Evolutionary conservation across 768 basidiomycete genomes (phyloP), one percentile per base, ranked within the genome.

Genomic region (Agaricus sinodeliciosus): DNA sequence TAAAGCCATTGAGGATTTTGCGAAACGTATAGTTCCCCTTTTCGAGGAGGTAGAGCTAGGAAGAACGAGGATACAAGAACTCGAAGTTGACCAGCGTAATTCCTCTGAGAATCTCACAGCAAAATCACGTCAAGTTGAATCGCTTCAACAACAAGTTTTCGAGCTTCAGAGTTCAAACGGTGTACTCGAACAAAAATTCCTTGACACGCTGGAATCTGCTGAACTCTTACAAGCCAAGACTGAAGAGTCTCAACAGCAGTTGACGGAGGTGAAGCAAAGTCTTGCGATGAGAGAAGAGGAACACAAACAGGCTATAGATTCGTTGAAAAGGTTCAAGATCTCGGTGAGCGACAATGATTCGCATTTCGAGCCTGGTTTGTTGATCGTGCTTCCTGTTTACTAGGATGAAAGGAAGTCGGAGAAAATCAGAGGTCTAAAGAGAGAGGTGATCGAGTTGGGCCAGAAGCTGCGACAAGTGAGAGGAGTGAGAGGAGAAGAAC

Each of bases 1-100:
- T n/a, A 55, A 62, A 39, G 71, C 73, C 3, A 56, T 76, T 4
- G 60, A 65, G 22, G 67, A 74, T 45, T 76, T 78, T 57, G 69
- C 66, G 35, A 59, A 67, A 16, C 70, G 74, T 6, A 71, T 77
- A 13, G 59, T 69, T 13, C 76, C 76, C 7, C 15, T 71, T 1
- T 75, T 72, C 49, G 58, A 55, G 4, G 62, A 65, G 8, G 45
- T 67, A 31, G 62, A 67, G 34, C 57, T 64, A 28, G 67, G 69
- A 34, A 67, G 65, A 9, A 58, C 57, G 4, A 59, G 63, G 42
- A 60, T 70, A 8, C 67, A 65, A 40, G 66, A 65, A 55, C 40
- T 49, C 2, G 36, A 51, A 19, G 41, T 42, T 13, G 15, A 48
- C 4, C 31, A 39, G 9, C 35, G 34, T 2, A 43, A 43, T 49